Percentiles rank a stretch among this genome's conserved stretches.
These are phyloP conservation scores for Amanita pallidorosea DNA, from an alignment of 768 basidiomycete species.

Conservation along the genomic window DNA sequence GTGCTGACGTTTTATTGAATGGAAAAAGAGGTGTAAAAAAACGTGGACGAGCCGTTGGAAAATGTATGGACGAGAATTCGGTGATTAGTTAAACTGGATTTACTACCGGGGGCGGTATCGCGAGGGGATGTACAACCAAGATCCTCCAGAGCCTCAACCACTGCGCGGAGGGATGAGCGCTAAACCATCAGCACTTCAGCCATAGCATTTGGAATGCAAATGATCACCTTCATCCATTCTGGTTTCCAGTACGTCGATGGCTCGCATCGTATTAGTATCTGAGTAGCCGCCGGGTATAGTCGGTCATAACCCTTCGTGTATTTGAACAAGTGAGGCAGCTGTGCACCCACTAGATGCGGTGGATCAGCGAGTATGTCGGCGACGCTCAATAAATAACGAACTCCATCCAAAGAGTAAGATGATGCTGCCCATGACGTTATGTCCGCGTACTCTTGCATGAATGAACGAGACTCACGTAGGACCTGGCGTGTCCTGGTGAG, in stretches of 20 bases:
- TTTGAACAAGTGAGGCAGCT: conserved; percentile 32
- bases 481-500: not conserved
- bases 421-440: conserved; percentile 16
- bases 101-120: not conserved
- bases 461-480: conserved; percentile 10
- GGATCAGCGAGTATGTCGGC: not conserved
- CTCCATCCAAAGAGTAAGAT: conserved; percentile 39
- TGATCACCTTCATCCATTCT: conserved; percentile 17
- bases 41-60: conserved; percentile 28
- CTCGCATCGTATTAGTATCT: conserved; percentile 28
- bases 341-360: conserved; percentile 28
- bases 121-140: conserved; percentile 21
- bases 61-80: conserved; percentile 35
- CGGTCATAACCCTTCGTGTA: conserved; percentile 29
- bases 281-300: conserved; percentile 30
- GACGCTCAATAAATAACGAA: conserved; percentile 13
- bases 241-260: conserved; percentile 25
- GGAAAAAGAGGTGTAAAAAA: not conserved
- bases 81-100: conserved; percentile 10
- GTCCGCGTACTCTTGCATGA: not conserved
- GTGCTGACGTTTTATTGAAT: not conserved
- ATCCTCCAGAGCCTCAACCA: conserved; percentile 24
- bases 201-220: not conserved
- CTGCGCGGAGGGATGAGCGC: conserved; percentile 20
- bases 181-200: conserved; percentile 1